Percentiles rank a stretch among this genome's conserved stretches.
phyloP scores from a whole-genome alignment of 2,329 filamentous ascomycete species.

The Fusarium keratoplasticum region DNA sequence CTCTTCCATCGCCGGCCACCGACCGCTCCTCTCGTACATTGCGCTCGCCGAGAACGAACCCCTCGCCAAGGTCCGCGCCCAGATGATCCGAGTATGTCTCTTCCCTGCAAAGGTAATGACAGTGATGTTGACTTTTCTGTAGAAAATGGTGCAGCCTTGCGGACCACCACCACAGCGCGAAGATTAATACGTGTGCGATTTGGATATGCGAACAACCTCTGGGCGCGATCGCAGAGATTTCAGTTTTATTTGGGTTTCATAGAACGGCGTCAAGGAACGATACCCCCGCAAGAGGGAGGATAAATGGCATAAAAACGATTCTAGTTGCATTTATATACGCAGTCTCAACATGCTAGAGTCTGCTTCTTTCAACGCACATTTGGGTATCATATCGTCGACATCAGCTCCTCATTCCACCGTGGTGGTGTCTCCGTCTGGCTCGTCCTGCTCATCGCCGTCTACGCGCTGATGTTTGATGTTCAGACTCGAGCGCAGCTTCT shows the following conservation, averaged over 20 bases:
- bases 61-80: conserved; percentile 80
- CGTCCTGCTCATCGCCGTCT: conserved; percentile 42
- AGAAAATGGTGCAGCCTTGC: conserved; percentile 76
- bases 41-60: conserved; percentile 89
- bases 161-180: conserved; percentile 69
- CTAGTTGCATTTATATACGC: not conserved
- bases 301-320: conserved; percentile 3
- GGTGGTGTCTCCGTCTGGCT: conserved; percentile 17
- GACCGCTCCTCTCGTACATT: conserved; percentile 89
- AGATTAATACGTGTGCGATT: conserved; percentile 51
- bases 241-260: conserved; percentile 8
- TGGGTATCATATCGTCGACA: conserved; percentile 37
- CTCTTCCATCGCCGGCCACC: conserved; percentile 89
- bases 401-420: conserved; percentile 1
- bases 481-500: conserved; percentile 71
- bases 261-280: conserved; percentile 40
- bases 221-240: not conserved
- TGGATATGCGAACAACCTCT: not conserved
- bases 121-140: conserved; percentile 5
- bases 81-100: conserved; percentile 76
- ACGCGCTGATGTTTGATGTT: conserved; percentile 56
- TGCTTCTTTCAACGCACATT: conserved; percentile 3
- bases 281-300: conserved; percentile 36
- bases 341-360: not conserved
- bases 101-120: not conserved